phyloP scores from a whole-genome alignment of 495 filamentous ascomycete genomes.

The Lophiostoma macrostomum region DNA sequence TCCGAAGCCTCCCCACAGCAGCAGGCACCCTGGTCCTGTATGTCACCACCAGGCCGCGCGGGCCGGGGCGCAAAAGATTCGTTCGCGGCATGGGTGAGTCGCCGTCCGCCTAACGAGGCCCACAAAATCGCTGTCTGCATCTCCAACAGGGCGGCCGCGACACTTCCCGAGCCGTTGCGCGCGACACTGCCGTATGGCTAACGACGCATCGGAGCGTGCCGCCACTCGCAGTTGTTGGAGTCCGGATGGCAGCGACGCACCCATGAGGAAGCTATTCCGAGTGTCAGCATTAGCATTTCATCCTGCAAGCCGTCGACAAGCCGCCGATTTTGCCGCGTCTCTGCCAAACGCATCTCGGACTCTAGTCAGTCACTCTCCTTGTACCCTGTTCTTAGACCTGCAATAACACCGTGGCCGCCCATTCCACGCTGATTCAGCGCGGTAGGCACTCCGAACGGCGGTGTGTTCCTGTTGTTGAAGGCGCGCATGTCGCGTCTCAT shows the following conservation, averaged over 20 bases:
- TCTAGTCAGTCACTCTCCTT: too few relatives aligned
- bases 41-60: slow-evolving; percentile 22
- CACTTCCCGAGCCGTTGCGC: not conserved
- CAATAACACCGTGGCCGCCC: too few relatives aligned
- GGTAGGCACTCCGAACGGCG: slow-evolving; percentile 14
- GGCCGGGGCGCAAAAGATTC: slow-evolving; percentile 18
- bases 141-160: not conserved
- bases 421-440: too few relatives aligned
- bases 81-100: slow-evolving; percentile 7
- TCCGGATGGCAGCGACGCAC: too few relatives aligned
- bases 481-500: slow-evolving; percentile 19
- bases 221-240: not conserved
- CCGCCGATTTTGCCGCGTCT: too few relatives aligned
- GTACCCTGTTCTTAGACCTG: too few relatives aligned
- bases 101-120: slow-evolving; percentile 1
- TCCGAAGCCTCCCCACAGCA: slow-evolving; percentile 1
- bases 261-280: too few relatives aligned
- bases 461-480: slow-evolving; percentile 11
- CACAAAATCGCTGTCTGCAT: not conserved
- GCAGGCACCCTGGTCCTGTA: slow-evolving; percentile 21
- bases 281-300: too few relatives aligned
- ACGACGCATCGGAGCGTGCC: slow-evolving; percentile 2
- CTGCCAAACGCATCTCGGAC: too few relatives aligned
- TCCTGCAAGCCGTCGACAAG: too few relatives aligned
- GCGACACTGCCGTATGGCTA: not conserved